phyloP scores from a whole-genome alignment of 176 grass and related monocot genomes.

The Ensete glaucum region DNA sequence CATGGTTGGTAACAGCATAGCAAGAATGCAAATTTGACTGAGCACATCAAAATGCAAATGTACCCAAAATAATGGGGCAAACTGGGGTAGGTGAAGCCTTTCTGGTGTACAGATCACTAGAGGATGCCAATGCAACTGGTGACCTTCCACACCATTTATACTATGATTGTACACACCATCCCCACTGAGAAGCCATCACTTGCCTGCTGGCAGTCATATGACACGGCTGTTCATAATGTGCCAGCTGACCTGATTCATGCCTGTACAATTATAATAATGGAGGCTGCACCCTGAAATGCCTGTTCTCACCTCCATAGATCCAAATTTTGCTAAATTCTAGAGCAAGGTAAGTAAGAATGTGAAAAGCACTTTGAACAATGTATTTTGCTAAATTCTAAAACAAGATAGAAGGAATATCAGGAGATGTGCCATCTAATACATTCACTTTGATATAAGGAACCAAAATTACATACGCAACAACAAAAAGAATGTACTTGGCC shows the following conservation, averaged over 20 bases:
- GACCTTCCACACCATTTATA: too few species aligned
- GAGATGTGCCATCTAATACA: background rate
- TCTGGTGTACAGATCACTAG: too few species aligned
- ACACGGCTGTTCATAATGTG: background rate
- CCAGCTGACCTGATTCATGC: background rate
- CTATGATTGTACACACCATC: too few species aligned
- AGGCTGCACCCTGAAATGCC: background rate
- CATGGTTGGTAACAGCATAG: too few species aligned
- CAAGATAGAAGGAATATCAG: constrained; percentile 1
- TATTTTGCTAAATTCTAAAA: background rate
- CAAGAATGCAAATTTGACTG: too few species aligned
- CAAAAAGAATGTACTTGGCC: background rate
- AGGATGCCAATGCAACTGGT: too few species aligned
- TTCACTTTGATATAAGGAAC: background rate
- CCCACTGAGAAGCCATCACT: background rate
- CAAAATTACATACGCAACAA: background rate
- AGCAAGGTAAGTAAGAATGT: too few species aligned
- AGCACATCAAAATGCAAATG: too few species aligned
- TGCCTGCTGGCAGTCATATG: background rate
- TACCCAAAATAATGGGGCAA: too few species aligned
- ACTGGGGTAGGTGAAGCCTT: too few species aligned
- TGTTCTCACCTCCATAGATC: background rate
- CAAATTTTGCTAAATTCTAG: background rate
- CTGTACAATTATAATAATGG: background rate
- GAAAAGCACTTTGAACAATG: background rate